Percentiles rank a stretch among this genome's conserved stretches.
Evolutionary conservation across 257 asterid genomes (phyloP).

Genomic region (Jacaranda copaia): DNA sequence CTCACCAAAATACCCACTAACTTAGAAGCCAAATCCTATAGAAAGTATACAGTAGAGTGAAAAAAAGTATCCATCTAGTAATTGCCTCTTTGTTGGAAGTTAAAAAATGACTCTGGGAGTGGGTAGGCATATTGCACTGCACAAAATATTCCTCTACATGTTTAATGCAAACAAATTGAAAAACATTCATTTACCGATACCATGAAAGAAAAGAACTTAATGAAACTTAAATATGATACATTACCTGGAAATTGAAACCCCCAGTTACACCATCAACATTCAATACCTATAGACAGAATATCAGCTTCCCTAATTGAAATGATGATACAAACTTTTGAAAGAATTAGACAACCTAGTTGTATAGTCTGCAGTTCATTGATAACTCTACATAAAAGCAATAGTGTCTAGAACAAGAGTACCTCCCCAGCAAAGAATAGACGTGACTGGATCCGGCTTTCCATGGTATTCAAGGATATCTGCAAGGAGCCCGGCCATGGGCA

Average conservation of each 20-base stretch:
- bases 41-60: too few relatives aligned
- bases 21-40: too few relatives aligned
- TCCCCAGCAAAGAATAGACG: constrained; percentile 90
- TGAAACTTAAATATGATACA: constrained; percentile 7
- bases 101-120: too few relatives aligned
- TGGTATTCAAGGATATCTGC: constrained; percentile 77
- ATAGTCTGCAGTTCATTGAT: background rate
- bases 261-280: constrained; percentile 91
- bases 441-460: constrained; percentile 79
- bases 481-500: constrained; percentile 30
- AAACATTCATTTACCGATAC: constrained; percentile 3
- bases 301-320: constrained; percentile 30
- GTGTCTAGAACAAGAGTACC: constrained; percentile 49
- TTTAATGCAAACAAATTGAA: background rate
- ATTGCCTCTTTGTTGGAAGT: too few relatives aligned
- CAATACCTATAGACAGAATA: constrained; percentile 63
- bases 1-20: too few relatives aligned
- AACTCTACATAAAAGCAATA: constrained; percentile 1
- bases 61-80: too few relatives aligned
- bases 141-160: background rate
- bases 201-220: background rate
- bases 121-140: too few relatives aligned
- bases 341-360: constrained; percentile 7
- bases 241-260: constrained; percentile 97
- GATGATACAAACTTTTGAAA: constrained; percentile 8